A percentile compares a stretch with the other conserved stretches of the same genome.
Evolutionary conservation across 2,329 filamentous ascomycete species (phyloP).

Genomic region (Purpureocillium lavendulum): DNA sequence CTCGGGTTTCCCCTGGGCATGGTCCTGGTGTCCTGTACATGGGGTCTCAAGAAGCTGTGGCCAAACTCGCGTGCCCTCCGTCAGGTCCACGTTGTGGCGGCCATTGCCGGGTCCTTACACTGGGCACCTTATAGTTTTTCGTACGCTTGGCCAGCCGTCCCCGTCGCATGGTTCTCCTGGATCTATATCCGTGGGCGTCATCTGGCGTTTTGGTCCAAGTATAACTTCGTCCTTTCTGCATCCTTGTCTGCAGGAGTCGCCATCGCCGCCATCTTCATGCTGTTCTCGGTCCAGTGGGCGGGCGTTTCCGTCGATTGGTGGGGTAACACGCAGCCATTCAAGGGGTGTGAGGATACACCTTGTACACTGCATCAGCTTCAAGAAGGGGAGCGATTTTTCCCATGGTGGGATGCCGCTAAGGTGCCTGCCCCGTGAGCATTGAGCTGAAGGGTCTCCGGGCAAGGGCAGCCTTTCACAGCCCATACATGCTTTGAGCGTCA

Average conservation of each 20-base stretch:
- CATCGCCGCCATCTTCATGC: constrained; percentile 36
- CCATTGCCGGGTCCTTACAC: constrained; percentile 28
- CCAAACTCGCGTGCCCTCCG: constrained; percentile 23
- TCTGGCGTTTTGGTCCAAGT: constrained; percentile 41
- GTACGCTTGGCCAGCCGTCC: constrained; percentile 38
- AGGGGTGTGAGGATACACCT: constrained; percentile 14
- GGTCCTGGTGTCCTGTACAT: constrained; percentile 24
- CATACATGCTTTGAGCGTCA: no score
- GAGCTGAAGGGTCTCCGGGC: no score
- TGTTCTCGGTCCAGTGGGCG: constrained; percentile 36
- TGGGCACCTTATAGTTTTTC: constrained; percentile 35
- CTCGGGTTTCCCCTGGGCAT: constrained; percentile 32
- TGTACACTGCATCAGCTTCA: constrained; percentile 14
- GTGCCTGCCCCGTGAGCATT: constrained; percentile 13
- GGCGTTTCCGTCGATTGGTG: constrained; percentile 32
- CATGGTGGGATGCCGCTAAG: constrained; percentile 15
- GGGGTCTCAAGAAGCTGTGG: constrained; percentile 22
- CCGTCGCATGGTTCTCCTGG: constrained; percentile 39
- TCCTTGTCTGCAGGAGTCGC: constrained; percentile 36
- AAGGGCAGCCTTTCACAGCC: no score
- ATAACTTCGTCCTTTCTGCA: constrained; percentile 39
- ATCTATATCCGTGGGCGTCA: constrained; percentile 35
- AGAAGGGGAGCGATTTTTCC: constrained; percentile 17
- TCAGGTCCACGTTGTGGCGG: constrained; percentile 32
- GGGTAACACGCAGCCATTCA: constrained; percentile 28